Evolutionary conservation across 331 rosid genomes (phyloP), one percentile per base, ranked within the genome.

Genomic region (Arachis monticola): DNA sequence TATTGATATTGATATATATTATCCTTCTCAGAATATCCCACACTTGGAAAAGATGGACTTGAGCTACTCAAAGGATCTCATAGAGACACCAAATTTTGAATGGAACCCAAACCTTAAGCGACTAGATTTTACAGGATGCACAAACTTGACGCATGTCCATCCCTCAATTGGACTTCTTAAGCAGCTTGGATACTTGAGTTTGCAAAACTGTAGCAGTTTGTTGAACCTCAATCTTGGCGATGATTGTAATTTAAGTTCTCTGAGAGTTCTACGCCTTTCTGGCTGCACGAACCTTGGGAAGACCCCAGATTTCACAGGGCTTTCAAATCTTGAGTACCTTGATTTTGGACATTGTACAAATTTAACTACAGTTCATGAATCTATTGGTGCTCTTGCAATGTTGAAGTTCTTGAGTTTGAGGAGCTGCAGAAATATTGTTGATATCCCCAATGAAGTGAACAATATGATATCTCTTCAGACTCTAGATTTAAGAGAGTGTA

Each of bases 401-500:
- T 65, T 70, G 1, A 9, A 2, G 2, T 31, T 40, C 9, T 45
- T 70, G 44, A 41, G 31, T 10, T 48, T 48, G 10, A 48, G 53
- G 3, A 12, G 10, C 53, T 48, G 53, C 53, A 9, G 0, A 48
- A 38, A 38, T 38, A 48, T 48, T 48, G 10, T 1, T 7, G 5
- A 9, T 10, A 48, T 48, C 2, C 10, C 53, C 48, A 45, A 8
- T 2, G 2, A 8, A 4, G 55, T 8, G 4, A 9, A 38, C 1
- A 22, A 1, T 2, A 57, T 71, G 76, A 3, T 7, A 27, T 71
- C 67, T 7, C 45, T 58, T 58, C 5, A 3, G 44, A 57, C 44
- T 71, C 67, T 71, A 42, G 56, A 71, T 71, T 27, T 59, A 1
- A 3, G 14, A 0, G 47, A 58, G 3, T 72, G 76, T 38, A 57